Base-by-base conservation (phyloP, 129 eudicot species). In the Flaveria ramosissima region DNA sequence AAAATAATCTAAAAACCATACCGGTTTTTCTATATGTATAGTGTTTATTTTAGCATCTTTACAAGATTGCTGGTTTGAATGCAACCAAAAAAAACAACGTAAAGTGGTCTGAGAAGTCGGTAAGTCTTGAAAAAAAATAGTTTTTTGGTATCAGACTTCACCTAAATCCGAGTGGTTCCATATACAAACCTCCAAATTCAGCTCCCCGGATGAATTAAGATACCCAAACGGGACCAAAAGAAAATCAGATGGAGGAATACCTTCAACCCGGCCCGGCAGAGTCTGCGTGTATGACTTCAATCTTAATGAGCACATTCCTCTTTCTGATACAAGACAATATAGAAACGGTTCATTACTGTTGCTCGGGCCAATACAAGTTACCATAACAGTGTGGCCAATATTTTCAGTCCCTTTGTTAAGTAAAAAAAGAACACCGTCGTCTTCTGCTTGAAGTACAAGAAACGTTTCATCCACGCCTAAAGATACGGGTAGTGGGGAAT, bases 371-470 rank as follows among this genome's bases (percentile, higher is more conserved):
- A 90, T 79, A 69, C 93, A 86, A 26, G 93, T 90, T 48, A 90
- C 77, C 89, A 78, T 80, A 52, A 90, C 69, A 0, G 91, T 88
- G 21, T 86, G 89, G 2, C 96, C 96, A 6, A 90, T 83, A 21
- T 66, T 90, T 78, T 90, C 93, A 1, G 88, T 90, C 55, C 91
- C 91, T 80, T 86, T 90, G 53, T 88, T 82, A 7, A 90, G 89
- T 23, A 90, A 85, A 55, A 90, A 88, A 57, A 90, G 89, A 19
- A 73, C 65, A 0, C 96, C 96, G 50, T 90, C 93, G 19, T 88
- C 91, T 73, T 90, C 93, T 9, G 96, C 91, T 84, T 90, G 93
- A 20, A 90, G 85, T 46, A 88, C 88, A 69, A 90, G 88, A 71
- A 80, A 84, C 2, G 84, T 74, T 78, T 90, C 96, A 7, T 90